phyloP scores from a whole-genome alignment of 2,329 filamentous ascomycete species.

The Rasamsonia emersonii region DNA sequence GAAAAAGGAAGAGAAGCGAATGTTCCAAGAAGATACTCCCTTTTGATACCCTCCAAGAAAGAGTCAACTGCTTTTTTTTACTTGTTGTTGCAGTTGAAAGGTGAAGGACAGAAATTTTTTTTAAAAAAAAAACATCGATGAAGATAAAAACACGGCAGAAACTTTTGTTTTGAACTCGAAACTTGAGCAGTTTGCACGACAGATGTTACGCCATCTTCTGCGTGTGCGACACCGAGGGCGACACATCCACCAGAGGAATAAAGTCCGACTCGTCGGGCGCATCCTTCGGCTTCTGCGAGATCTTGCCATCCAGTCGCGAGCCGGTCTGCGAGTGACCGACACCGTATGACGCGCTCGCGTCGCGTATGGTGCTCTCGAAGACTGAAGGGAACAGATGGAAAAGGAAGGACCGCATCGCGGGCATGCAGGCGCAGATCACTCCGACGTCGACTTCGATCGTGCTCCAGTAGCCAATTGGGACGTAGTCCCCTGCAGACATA shows the following conservation, averaged over 20 bases:
- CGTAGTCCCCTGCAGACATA: slow-evolving; percentile 20
- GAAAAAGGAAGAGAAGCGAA: too few species aligned
- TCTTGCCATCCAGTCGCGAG: slow-evolving; percentile 11
- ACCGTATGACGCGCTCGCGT: slow-evolving; percentile 10
- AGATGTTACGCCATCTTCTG: too few species aligned
- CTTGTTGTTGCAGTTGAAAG: too few species aligned
- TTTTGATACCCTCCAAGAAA: too few species aligned
- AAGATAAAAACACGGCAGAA: too few species aligned
- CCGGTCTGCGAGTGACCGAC: slow-evolving; percentile 8
- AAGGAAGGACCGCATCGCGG: slow-evolving; percentile 28
- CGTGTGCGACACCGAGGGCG: too few species aligned
- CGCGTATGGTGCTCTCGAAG: slow-evolving; percentile 23
- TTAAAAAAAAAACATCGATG: too few species aligned
- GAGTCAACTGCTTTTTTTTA: too few species aligned
- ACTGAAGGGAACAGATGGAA: slow-evolving; percentile 28
- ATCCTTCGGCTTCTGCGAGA: slow-evolving; percentile 11
- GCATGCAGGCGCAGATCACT: slow-evolving; percentile 23
- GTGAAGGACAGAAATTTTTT: too few species aligned
- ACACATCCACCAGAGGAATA: slow-evolving; percentile 14
- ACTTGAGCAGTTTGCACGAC: too few species aligned
- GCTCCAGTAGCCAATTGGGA: slow-evolving; percentile 21
- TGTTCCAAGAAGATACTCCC: too few species aligned
- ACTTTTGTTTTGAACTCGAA: too few species aligned
- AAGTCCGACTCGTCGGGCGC: slow-evolving; percentile 12
- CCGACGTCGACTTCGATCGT: slow-evolving; percentile 23